These are phyloP conservation scores for Monosporascus sp. DNA, from an alignment of 2,329 filamentous ascomycete genomes.

Conservation along the genomic window DNA sequence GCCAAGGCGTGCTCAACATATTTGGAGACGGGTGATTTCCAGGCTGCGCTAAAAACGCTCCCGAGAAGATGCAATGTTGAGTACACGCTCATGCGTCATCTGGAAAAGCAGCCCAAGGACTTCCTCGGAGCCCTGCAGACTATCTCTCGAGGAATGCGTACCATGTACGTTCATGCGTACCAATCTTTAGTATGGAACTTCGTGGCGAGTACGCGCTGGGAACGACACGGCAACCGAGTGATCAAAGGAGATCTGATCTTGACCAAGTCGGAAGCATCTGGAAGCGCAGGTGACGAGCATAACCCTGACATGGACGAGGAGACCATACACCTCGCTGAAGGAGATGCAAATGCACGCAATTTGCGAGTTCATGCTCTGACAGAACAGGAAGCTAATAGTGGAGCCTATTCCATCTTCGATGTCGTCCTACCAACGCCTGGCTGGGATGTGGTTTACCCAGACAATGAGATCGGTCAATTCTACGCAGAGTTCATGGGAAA, in stretches of 20 bases:
- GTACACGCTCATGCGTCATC: constrained; percentile 69
- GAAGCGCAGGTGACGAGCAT: constrained; percentile 33
- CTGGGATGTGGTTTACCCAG: constrained; percentile 81
- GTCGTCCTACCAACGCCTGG: constrained; percentile 89
- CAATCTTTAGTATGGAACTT: constrained; percentile 94
- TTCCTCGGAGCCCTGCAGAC: constrained; percentile 74
- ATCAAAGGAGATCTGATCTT: constrained; percentile 83
- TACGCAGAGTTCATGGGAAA: constrained; percentile 84
- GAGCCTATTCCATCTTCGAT: constrained; percentile 77
- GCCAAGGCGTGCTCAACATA: constrained; percentile 76
- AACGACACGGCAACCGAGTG: constrained; percentile 65
- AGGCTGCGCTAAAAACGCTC: constrained; percentile 60
- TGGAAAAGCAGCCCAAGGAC: constrained; percentile 58
- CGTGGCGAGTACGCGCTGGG: constrained; percentile 76
- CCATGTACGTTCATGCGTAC: constrained; percentile 97
- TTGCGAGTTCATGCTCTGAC: constrained; percentile 66
- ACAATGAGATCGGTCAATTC: constrained; percentile 76
- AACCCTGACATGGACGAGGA: constrained; percentile 63
- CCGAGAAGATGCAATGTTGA: constrained; percentile 83
- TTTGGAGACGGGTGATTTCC: constrained; percentile 53
- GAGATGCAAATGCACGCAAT: constrained; percentile 44
- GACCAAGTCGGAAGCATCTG: constrained; percentile 29
- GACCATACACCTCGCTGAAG: constrained; percentile 53
- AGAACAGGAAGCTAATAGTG: constrained; percentile 71
- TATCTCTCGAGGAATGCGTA: constrained; percentile 75